Percentiles rank a stretch among this genome's conserved stretches.
Evolutionary conservation across 2,329 filamentous ascomycete genomes (phyloP).

Genomic region (Helminthosporium solani): DNA sequence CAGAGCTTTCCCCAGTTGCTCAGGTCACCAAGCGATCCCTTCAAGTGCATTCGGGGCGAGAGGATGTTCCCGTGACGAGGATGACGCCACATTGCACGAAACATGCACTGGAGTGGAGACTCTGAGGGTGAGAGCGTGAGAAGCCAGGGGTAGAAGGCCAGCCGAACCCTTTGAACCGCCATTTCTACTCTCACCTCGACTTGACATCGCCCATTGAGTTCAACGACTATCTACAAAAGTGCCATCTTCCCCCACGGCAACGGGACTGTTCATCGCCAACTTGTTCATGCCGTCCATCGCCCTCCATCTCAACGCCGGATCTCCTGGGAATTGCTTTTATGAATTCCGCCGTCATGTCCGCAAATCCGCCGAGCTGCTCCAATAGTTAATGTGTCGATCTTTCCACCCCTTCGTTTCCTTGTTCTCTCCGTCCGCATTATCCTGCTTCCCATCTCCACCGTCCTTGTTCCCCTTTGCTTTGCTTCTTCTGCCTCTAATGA

Average conservation of each 20-base stretch:
- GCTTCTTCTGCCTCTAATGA: background rate
- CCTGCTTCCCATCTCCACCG: background rate
- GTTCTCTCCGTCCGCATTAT: background rate
- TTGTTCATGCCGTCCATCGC: background rate
- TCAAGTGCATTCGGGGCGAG: background rate
- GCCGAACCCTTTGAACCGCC: background rate
- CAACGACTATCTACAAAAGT: no score
- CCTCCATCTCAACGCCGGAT: background rate
- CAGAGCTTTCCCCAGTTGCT: background rate
- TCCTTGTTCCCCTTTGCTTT: background rate
- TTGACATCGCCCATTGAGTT: no score
- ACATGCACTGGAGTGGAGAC: slow-evolving; percentile 2
- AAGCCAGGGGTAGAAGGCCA: background rate
- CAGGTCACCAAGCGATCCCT: background rate
- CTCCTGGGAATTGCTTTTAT: background rate
- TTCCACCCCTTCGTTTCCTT: background rate
- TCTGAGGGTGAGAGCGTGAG: background rate
- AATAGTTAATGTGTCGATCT: background rate
- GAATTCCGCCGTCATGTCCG: background rate
- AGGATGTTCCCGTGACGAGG: background rate
- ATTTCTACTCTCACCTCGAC: background rate
- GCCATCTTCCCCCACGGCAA: background rate
- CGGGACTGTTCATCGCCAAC: background rate
- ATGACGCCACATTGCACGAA: background rate
- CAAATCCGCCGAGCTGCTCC: background rate